A percentile compares a stretch with the other conserved stretches of the same genome.
Evolutionary conservation across 176 grass and related monocot genomes (phyloP).

Genomic region (Carex myosuroides): DNA sequence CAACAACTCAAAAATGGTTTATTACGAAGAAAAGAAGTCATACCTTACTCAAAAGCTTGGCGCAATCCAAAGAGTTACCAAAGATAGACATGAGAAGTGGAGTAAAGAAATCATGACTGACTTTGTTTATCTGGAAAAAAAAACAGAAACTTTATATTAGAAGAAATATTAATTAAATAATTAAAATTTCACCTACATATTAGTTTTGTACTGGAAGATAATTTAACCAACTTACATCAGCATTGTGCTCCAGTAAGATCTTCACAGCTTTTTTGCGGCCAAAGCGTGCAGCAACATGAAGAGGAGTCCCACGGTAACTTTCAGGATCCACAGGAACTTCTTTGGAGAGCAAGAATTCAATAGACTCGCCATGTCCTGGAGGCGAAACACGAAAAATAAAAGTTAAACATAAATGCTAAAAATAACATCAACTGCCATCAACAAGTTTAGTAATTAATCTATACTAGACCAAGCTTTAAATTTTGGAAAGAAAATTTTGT

Average conservation of each 20-base stretch:
- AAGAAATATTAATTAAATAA: neutral
- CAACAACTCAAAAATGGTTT: neutral
- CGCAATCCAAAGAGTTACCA: neutral
- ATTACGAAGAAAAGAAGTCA: neutral
- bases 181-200: neutral
- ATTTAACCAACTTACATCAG: neutral
- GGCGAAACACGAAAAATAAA: neutral
- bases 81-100: neutral
- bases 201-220: neutral
- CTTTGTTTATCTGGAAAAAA: neutral
- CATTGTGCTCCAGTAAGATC: neutral
- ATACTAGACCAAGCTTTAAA: neutral
- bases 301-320: neutral
- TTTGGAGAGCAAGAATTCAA: neutral
- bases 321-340: neutral
- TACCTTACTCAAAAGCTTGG: neutral
- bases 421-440: no score
- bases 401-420: neutral
- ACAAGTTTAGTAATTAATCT: neutral
- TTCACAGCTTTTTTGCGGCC: neutral
- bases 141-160: neutral
- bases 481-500: neutral
- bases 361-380: neutral
- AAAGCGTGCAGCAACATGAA: neutral
- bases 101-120: neutral